Conservation (phyloP, 148 eudicot genomes). For the Rhododendron molle region DNA sequence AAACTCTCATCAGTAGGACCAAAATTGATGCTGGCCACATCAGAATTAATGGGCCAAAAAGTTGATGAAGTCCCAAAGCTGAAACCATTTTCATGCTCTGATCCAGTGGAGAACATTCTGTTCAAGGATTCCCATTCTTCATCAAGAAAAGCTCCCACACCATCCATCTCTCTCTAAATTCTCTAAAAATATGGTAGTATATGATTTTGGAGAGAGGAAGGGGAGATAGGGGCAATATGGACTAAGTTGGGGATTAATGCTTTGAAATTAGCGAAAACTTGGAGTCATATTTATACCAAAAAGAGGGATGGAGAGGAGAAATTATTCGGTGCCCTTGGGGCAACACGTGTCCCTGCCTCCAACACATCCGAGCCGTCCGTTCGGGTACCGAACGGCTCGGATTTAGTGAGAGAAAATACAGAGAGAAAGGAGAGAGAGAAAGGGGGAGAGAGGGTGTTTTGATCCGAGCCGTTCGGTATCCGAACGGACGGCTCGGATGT, state of each 20-base stretch:
- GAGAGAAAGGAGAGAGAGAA: too few species aligned
- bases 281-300: slow-evolving; percentile 12
- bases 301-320: too few species aligned
- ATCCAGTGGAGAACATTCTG: slow-evolving; percentile 40
- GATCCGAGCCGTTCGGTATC: too few species aligned
- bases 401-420: too few species aligned
- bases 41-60: slow-evolving; percentile 21
- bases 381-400: too few species aligned
- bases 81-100: slow-evolving; percentile 49
- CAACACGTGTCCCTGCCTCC: too few species aligned
- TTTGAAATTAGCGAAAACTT: background rate
- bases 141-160: slow-evolving; percentile 17
- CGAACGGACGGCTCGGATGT: too few species aligned
- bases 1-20: background rate
- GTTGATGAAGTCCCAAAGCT: slow-evolving; percentile 50
- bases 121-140: slow-evolving; percentile 51
- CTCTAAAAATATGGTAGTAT: background rate
- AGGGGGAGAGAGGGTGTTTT: too few species aligned
- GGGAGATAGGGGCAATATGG: too few species aligned
- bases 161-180: slow-evolving; percentile 27
- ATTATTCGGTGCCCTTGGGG: too few species aligned
- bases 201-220: too few species aligned
- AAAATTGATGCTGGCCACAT: slow-evolving; percentile 11
- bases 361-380: too few species aligned
- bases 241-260: background rate